Evolutionary conservation across 148 eudicot genomes (phyloP), one percentile per base, ranked within the genome.

Genomic region (Rhododendron williamsianum): DNA sequence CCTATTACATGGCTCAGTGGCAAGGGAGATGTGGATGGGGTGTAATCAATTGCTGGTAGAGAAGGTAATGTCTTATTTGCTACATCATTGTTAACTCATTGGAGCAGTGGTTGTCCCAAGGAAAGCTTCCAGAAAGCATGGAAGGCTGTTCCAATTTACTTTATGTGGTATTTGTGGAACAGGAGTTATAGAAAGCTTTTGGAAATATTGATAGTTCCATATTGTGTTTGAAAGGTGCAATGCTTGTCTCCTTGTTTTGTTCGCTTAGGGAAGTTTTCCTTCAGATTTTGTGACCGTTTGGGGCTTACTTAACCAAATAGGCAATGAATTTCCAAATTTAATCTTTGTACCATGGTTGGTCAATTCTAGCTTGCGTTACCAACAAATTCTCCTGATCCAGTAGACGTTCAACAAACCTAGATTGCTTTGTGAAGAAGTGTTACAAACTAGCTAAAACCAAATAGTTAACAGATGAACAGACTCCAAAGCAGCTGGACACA

Each of bases 381-480:
- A 58, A 85, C 43, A 78, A 41, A 45, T 35, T 46, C 23, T 85
- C 78, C 36, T 80, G 56, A 16, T 74, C 46, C 4, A 41, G n/a
- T 10, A 79, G 38, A 80, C 33, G 60, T 49, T 65, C 56, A 63
- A 27, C 83, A 71, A 80, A 85, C 51, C 80, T 9, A 80, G 72
- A 33, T 25, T 52, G 45, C 5, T 51, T 13, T 48, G 76, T 41
- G 6, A 6, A 49, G 69, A 9, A 16, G 77, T 81, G 56, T 51
- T 72, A 15, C 51, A 71, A 73, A 25, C 76, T 41, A 38, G 49
- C 84, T 10, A n/a, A 56, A 81, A 36, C 81, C 36, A 46, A 81
- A 23, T 30, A 54, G 7, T 51, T 15, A 52, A 11, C 8, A 16
- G 73, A 81, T 58, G 43, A 81, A 41, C 76, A 46, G 12, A 78